Conservation (phyloP, 2,329 filamentous ascomycete species). For the Epichloe scottii region DNA sequence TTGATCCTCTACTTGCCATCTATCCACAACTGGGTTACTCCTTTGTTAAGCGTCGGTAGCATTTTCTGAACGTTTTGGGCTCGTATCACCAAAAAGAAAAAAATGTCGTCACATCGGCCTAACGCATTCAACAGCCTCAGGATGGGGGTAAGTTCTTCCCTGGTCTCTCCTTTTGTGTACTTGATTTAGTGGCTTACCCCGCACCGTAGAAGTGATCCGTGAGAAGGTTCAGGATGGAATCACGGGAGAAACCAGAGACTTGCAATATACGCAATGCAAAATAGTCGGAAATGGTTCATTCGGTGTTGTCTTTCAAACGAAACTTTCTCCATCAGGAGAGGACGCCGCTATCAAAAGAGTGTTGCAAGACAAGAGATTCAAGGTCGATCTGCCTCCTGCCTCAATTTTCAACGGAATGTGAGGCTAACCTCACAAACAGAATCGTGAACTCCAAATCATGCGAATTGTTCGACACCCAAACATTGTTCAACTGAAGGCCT, state of each 20-base stretch:
- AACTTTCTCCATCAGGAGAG: conserved; percentile 93
- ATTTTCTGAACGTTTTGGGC: conserved; percentile 14
- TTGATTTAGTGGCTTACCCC: conserved; percentile 14
- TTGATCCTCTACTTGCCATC: conserved; percentile 18
- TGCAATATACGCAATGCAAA: conserved; percentile 98
- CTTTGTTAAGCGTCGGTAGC: conserved; percentile 15
- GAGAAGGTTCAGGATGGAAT: conserved; percentile 98
- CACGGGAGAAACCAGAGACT: conserved; percentile 89
- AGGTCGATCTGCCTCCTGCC: conserved; percentile 44
- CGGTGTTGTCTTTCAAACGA: conserved; percentile 97
- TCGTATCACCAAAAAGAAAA: conserved; percentile 15
- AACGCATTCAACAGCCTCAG: conserved; percentile 77
- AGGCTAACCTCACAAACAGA: conserved; percentile 39
- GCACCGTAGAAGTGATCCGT: conserved; percentile 71
- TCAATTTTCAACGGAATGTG: background rate
- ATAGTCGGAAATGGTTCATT: conserved; percentile 99
- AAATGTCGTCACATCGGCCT: conserved; percentile 84
- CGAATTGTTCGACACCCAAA: conserved; percentile 97
- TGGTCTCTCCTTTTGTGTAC: conserved; percentile 5
- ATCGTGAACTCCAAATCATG: conserved; percentile 99
- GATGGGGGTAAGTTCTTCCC: conserved; percentile 71
- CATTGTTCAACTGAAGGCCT: conserved; percentile 96
- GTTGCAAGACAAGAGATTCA: conserved; percentile 98
- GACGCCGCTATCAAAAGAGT: conserved; percentile 99
- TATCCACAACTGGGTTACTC: conserved; percentile 12